Conservation (phyloP, 148 eudicot genomes). For the Nepenthes gracilis region DNA sequence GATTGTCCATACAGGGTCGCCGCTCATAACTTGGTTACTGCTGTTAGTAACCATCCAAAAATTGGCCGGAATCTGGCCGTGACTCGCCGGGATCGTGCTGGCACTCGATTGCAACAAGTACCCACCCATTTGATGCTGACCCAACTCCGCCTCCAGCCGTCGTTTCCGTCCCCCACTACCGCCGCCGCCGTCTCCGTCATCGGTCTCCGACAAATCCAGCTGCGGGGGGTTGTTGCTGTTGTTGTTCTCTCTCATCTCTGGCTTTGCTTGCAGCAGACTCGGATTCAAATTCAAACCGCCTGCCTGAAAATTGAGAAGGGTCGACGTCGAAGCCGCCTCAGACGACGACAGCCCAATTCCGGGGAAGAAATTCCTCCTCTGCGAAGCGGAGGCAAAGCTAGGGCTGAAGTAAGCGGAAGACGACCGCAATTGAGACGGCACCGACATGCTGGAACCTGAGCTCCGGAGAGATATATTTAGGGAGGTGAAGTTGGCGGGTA, state of each 20-base stretch:
- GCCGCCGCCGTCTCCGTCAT: neutral
- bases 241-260: neutral
- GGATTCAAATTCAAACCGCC: conserved; percentile 1
- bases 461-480: conserved; percentile 30
- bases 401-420: conserved; percentile 10
- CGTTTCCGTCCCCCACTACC: conserved; percentile 9
- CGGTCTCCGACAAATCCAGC: neutral
- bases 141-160: conserved; percentile 15
- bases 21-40: conserved; percentile 11
- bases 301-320: conserved; percentile 1
- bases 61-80: conserved; percentile 21
- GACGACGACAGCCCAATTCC: conserved; percentile 10
- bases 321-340: neutral
- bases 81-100: conserved; percentile 24
- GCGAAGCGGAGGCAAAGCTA: conserved; percentile 2
- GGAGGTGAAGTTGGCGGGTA: conserved; percentile 34
- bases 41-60: conserved; percentile 22
- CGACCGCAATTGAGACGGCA: conserved; percentile 23
- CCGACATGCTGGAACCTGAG: conserved; percentile 29
- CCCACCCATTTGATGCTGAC: conserved; percentile 17
- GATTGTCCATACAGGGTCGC: conserved; percentile 28
- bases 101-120: conserved; percentile 27
- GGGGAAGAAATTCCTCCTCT: conserved; percentile 5
- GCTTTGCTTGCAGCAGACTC: conserved; percentile 14
- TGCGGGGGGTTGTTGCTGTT: neutral